A percentile compares a stretch with the other conserved stretches of the same genome.
phyloP scores from a whole-genome alignment of 768 basidiomycete genomes.

The Rhizopogon vinicolor region DNA sequence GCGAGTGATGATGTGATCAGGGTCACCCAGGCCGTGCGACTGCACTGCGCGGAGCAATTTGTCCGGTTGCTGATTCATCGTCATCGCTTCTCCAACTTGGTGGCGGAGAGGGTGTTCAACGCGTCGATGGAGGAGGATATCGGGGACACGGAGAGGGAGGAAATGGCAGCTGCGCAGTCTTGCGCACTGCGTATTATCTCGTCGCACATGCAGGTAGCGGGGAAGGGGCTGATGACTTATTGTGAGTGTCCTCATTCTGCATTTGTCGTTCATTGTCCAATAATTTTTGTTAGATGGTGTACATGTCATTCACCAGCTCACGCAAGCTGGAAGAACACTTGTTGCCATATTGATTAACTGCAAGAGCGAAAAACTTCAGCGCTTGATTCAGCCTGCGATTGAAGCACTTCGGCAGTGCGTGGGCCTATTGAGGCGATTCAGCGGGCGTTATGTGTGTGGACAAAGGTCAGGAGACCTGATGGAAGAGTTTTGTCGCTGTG shows the following conservation, averaged over 20 bases:
- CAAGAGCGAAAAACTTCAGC: constrained; percentile 72
- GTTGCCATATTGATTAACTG: constrained; percentile 86
- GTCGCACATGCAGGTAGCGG: constrained; percentile 79
- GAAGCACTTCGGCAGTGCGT: constrained; percentile 88
- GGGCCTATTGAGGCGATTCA: constrained; percentile 82
- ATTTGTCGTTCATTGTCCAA: constrained; percentile 5
- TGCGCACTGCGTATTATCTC: constrained; percentile 80
- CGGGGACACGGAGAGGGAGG: constrained; percentile 68
- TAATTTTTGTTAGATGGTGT: constrained; percentile 64
- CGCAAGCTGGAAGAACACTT: constrained; percentile 88
- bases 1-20: constrained; percentile 84
- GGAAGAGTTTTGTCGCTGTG: constrained; percentile 91
- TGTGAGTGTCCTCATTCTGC: constrained; percentile 49
- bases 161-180: constrained; percentile 69
- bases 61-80: constrained; percentile 86
- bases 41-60: constrained; percentile 86
- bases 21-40: constrained; percentile 81
- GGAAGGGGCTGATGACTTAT: constrained; percentile 91
- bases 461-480: constrained; percentile 87
- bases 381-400: constrained; percentile 74
- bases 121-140: constrained; percentile 47
- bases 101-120: constrained; percentile 60
- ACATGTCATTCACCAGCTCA: constrained; percentile 93
- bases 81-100: constrained; percentile 75
- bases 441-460: constrained; percentile 89